Conservation (phyloP, 2,329 filamentous ascomycete genomes). For the Pezicula neosporulosa region DNA sequence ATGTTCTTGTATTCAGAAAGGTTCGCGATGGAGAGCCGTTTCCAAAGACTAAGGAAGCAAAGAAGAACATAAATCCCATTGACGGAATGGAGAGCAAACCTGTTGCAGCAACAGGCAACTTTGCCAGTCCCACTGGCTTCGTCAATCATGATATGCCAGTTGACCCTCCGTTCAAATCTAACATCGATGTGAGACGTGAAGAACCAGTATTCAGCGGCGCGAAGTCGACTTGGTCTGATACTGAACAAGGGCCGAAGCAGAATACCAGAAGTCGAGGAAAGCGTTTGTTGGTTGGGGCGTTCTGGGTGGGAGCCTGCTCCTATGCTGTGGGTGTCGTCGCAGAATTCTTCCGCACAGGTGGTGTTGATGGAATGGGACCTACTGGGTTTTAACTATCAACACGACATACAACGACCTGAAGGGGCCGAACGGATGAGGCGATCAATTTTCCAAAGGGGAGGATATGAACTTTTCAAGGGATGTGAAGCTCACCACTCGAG, state of each 20-base stretch:
- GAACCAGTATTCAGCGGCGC: conserved; percentile 44
- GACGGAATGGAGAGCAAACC: conserved; percentile 34
- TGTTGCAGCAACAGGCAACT: conserved; percentile 48
- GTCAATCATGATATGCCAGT: conserved; percentile 53
- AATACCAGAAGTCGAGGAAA: conserved; percentile 41
- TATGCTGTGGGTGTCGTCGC: conserved; percentile 57
- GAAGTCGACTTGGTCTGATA: conserved; percentile 26
- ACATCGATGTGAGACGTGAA: conserved; percentile 41
- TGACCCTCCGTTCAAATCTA: conserved; percentile 38
- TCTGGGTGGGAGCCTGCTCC: conserved; percentile 49
- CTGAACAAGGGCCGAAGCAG: conserved; percentile 14
- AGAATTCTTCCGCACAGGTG: conserved; percentile 52
- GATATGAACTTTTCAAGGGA: too few species aligned
- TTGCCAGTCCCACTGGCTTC: conserved; percentile 63
- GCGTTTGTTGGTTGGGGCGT: conserved; percentile 49
- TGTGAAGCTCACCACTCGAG: too few species aligned
- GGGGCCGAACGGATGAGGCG: background rate
- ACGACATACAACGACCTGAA: background rate
- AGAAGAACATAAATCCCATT: conserved; percentile 48
- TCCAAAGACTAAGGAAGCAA: conserved; percentile 36
- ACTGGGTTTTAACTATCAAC: conserved; percentile 18
- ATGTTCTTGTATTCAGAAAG: conserved; percentile 66
- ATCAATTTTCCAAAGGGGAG: background rate
- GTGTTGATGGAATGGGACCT: conserved; percentile 35
- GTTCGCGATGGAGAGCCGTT: conserved; percentile 33